These are phyloP conservation scores for Kwoniella heveanensis DNA, from an alignment of 768 basidiomycete species.

Conservation along the genomic window DNA sequence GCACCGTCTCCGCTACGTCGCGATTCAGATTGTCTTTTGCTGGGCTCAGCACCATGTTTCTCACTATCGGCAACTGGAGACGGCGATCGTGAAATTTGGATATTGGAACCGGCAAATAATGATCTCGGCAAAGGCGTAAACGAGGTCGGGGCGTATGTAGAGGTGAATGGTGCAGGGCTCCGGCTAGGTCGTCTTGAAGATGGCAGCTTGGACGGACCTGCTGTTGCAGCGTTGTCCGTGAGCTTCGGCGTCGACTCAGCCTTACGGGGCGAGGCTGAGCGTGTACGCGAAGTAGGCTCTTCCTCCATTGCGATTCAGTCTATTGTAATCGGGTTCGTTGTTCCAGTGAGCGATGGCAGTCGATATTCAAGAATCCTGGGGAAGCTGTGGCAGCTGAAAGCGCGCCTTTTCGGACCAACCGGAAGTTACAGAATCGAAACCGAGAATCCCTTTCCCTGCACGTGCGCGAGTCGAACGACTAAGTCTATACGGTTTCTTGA, in stretches of 20 bases:
- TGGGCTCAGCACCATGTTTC: conserved; percentile 2
- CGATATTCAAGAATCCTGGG: no score
- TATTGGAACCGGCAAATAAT: conserved; percentile 4
- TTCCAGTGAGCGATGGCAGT: no score
- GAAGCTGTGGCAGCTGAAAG: no score
- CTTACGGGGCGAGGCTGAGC: neutral
- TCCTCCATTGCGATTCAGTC: no score
- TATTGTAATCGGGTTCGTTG: no score
- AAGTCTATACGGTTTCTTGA: no score
- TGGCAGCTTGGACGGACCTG: neutral
- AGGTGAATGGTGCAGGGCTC: neutral
- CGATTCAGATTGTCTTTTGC: neutral
- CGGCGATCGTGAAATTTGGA: neutral
- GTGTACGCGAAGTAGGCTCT: no score
- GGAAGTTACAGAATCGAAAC: no score
- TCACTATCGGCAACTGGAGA: conserved; percentile 5
- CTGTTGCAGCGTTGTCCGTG: no score
- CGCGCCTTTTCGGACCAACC: no score
- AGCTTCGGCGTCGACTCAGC: neutral
- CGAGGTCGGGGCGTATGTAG: conserved; percentile 2
- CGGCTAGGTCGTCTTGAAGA: conserved; percentile 6
- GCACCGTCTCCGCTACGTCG: neutral
- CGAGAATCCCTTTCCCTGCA: no score
- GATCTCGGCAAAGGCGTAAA: conserved; percentile 29
- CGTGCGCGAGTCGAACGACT: no score